These are phyloP conservation scores for Cladophialophora immunda DNA, from an alignment of 2,329 filamentous ascomycete genomes.

Conservation along the genomic window DNA sequence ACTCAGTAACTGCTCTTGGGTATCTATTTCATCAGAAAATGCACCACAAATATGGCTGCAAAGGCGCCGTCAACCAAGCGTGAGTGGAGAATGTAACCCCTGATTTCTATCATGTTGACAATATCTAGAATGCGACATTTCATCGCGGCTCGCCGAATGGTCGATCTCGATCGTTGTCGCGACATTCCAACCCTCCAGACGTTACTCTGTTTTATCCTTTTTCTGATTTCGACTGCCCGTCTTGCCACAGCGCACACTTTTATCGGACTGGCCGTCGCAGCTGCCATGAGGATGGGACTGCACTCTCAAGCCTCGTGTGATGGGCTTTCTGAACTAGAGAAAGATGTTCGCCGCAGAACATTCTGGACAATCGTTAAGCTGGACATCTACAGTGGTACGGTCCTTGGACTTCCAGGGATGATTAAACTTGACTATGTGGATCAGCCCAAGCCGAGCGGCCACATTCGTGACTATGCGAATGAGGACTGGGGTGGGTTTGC, in stretches of 20 bases:
- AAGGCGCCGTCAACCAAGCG: constrained; percentile 33
- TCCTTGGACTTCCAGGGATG: constrained; percentile 34
- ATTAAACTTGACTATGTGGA: constrained; percentile 35
- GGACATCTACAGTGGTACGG: constrained; percentile 34
- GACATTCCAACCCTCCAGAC: constrained; percentile 31
- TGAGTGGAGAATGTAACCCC: constrained; percentile 13
- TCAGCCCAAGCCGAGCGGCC: constrained; percentile 26
- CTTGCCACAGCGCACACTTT: constrained; percentile 32
- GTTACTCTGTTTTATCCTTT: constrained; percentile 30
- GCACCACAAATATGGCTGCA: constrained; percentile 32
- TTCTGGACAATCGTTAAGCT: constrained; percentile 38
- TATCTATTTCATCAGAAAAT: constrained; percentile 31
- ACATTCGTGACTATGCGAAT: constrained; percentile 23
- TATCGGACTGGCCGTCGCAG: constrained; percentile 30
- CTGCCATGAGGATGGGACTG: constrained; percentile 33
- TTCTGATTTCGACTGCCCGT: constrained; percentile 36
- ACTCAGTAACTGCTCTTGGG: constrained; percentile 32
- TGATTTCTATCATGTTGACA: constrained; percentile 1
- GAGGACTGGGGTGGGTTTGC: constrained; percentile 19
- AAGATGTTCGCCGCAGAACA: constrained; percentile 22
- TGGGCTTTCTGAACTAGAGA: constrained; percentile 18
- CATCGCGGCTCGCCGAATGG: constrained; percentile 33
- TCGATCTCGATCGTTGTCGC: constrained; percentile 29
- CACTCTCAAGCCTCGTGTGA: constrained; percentile 32
- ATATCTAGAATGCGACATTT: constrained; percentile 31